phyloP scores from a whole-genome alignment of 176 grass and related monocot species.

The Stipa capillata region DNA sequence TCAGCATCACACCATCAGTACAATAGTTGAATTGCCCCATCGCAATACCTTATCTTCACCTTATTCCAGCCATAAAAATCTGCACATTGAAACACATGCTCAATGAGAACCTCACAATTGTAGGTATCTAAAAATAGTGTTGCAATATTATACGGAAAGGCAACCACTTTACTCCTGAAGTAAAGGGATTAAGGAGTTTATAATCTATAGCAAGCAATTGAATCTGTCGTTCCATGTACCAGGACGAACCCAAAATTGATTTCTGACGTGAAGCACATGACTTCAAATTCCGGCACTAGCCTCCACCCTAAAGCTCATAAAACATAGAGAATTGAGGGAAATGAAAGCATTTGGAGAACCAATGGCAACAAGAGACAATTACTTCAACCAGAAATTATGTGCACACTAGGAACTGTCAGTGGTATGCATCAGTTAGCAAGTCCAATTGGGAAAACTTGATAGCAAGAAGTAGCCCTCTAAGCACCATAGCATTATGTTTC shows the following conservation, averaged over 20 bases:
- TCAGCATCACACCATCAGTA: no score
- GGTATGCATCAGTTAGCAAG: not conserved
- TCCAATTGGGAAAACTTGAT: not conserved
- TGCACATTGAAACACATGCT: no score
- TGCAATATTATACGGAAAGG: no score
- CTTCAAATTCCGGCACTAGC: constrained; percentile 58
- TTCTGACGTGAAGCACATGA: constrained; percentile 53
- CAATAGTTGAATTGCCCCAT: no score
- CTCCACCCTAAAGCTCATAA: constrained; percentile 49
- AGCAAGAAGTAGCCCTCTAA: not conserved
- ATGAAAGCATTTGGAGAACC: not conserved
- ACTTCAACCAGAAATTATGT: not conserved
- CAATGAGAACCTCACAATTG: no score
- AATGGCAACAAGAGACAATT: not conserved
- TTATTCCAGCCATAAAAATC: no score
- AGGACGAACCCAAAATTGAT: constrained; percentile 56
- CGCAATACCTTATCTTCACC: no score
- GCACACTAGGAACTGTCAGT: not conserved
- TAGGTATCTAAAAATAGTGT: no score
- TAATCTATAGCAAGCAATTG: no score
- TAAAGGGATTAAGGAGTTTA: no score
- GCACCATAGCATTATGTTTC: not conserved
- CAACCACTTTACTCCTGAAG: no score
- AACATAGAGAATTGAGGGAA: constrained; percentile 2
- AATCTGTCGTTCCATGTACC: constrained; percentile 55